phyloP scores from a whole-genome alignment of 2,329 filamentous ascomycete species.

The Calonectria ilicicola region DNA sequence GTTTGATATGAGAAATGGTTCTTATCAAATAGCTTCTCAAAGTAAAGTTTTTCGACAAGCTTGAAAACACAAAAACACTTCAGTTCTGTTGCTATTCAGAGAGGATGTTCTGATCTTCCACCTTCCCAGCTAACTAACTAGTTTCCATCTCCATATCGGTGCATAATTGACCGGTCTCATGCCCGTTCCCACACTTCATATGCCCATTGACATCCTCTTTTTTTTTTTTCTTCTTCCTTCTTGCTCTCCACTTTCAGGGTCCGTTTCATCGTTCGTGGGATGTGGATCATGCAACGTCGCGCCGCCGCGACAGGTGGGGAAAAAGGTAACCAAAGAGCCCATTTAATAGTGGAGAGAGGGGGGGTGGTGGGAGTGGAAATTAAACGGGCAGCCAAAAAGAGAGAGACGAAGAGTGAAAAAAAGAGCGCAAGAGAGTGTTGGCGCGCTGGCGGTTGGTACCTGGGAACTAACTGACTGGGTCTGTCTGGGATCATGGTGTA shows the following conservation, averaged over 20 bases:
- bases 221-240: background rate
- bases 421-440: background rate
- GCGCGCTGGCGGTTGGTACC: too few relatives aligned
- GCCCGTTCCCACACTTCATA: background rate
- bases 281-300: slow-evolving; percentile 8
- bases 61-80: too few relatives aligned
- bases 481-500: too few relatives aligned
- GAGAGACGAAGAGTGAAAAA: background rate
- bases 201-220: too few relatives aligned
- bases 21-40: background rate
- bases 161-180: background rate
- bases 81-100: too few relatives aligned
- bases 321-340: background rate
- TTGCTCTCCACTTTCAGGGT: background rate
- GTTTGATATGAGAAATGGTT: background rate
- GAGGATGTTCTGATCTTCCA: background rate
- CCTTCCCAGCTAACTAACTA: background rate
- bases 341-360: background rate
- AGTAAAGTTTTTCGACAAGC: too few relatives aligned
- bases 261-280: slow-evolving; percentile 8
- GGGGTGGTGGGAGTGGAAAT: background rate
- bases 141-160: background rate
- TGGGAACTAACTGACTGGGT: too few relatives aligned
- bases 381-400: background rate
- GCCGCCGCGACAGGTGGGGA: background rate